Evolutionary conservation across 371 early-diverging fungal species (phyloP), one percentile per base, ranked within the genome.

Genomic region (Saksenaea oblongispora): DNA sequence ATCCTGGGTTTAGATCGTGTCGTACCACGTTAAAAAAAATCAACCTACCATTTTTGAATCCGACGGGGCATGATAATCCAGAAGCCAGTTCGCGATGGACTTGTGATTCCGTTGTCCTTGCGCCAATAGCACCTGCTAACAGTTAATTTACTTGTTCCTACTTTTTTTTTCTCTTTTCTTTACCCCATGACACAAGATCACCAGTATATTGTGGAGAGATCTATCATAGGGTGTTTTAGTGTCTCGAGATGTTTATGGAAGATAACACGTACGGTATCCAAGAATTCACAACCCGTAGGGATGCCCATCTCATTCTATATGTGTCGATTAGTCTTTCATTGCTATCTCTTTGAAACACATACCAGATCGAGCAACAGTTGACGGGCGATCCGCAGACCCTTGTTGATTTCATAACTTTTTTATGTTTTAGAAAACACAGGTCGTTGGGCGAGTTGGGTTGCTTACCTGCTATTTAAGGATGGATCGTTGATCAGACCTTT

Each of bases 71-170:
- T 34, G 94, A 94, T 39, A 93, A 86, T 53, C 97, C 97, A 62
- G 93, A 92, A 24, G 95, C 92, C 55, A 96, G 84, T 73, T 95
- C 96, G 64, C 91, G 83, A 64, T 93, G 92, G 42, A 95, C 80
- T 69, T 96, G 97, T 34, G 92, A 92, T 74, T 96, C 97, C 56
- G 97, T 96, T 3, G 97, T 96, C 44, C 97, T 81, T n/a, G 97
- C 94, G 57, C 95, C 94, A 71, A 93, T 92, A 18, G 95, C 93
- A 63, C 92, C 75, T 75, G 28, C 60, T 5, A 11, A 27, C 31
- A 58, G 26, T 1, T 4, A 42, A 36, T 41, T 37, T 54, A 36
- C 26, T 27, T 37, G 34, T 24, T 36, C 13, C 18, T 9, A 54
- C 27, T 15, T 26, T 56, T 22, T 53, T 57, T 28, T 35, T 35